These are phyloP conservation scores for Mycena leptocephala DNA, from an alignment of 768 basidiomycete genomes.

Conservation along the genomic window DNA sequence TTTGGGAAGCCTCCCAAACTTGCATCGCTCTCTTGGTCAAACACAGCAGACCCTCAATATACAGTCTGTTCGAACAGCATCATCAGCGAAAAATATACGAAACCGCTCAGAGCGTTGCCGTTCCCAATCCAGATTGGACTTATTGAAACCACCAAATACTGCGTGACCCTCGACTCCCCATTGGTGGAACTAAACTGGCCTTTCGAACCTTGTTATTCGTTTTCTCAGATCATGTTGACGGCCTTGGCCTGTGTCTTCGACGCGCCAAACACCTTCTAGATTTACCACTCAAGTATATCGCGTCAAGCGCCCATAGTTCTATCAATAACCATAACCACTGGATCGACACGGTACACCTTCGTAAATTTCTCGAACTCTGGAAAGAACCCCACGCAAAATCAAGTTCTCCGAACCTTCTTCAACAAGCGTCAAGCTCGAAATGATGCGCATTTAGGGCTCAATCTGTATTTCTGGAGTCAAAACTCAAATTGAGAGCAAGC, in stretches of 20 bases:
- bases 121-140: slow-evolving; percentile 97
- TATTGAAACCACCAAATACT: slow-evolving; percentile 96
- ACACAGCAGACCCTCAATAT: slow-evolving; percentile 77
- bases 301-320: neutral
- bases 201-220: neutral
- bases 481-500: neutral
- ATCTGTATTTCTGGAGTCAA: neutral
- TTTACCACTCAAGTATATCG: neutral
- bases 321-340: slow-evolving; percentile 1
- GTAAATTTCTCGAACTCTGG: neutral
- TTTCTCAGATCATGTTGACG: neutral
- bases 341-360: neutral
- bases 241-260: neutral
- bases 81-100: slow-evolving; percentile 95
- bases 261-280: neutral
- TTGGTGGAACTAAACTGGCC: slow-evolving; percentile 83
- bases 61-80: slow-evolving; percentile 87
- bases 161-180: slow-evolving; percentile 90
- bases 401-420: neutral
- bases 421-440: neutral
- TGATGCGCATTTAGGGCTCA: neutral
- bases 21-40: slow-evolving; percentile 88
- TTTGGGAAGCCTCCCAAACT: slow-evolving; percentile 87
- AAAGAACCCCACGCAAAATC: too few species aligned
- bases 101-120: slow-evolving; percentile 94